A percentile compares a stretch with the other conserved stretches of the same genome.
phyloP scores from a whole-genome alignment of 257 asterid genomes.

The Solanum chilense region DNA sequence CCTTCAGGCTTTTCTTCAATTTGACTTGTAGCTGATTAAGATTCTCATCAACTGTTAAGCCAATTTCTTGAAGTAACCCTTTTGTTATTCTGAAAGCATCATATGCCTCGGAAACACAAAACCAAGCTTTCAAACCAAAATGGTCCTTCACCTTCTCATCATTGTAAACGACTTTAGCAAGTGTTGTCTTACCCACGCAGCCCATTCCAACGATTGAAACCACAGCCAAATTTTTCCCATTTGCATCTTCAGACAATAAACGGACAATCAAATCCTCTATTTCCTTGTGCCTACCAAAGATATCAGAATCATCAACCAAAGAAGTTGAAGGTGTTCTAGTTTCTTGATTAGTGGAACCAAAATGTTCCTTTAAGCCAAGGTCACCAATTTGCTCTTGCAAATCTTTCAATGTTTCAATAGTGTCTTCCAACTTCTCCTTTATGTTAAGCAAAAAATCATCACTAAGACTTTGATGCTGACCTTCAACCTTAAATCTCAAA shows the following conservation, averaged over 20 bases:
- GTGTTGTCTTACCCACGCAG: constrained; percentile 36
- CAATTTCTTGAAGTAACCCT: constrained; percentile 6
- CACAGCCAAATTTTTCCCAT: background rate
- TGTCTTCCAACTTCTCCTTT: background rate
- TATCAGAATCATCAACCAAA: background rate
- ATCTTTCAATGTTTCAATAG: background rate
- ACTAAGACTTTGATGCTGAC: background rate
- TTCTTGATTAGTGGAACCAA: background rate
- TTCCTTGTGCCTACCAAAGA: background rate
- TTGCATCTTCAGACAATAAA: background rate
- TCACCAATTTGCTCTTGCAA: background rate
- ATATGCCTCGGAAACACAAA: constrained; percentile 40
- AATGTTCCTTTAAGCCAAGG: background rate
- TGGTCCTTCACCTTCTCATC: constrained; percentile 17
- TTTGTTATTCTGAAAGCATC: constrained; percentile 34
- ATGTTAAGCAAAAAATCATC: background rate
- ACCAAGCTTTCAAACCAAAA: constrained; percentile 36
- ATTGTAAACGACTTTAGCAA: constrained; percentile 41
- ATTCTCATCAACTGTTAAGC: constrained; percentile 3
- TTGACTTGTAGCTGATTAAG: constrained; percentile 37
- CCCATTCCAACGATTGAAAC: background rate
- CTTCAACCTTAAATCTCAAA: background rate
- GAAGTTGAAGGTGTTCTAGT: constrained; percentile 4
- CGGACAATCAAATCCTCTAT: background rate
- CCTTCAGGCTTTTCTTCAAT: constrained; percentile 21